Base-by-base conservation (phyloP, 148 eudicot species). In the Diospyros lotus region DNA sequence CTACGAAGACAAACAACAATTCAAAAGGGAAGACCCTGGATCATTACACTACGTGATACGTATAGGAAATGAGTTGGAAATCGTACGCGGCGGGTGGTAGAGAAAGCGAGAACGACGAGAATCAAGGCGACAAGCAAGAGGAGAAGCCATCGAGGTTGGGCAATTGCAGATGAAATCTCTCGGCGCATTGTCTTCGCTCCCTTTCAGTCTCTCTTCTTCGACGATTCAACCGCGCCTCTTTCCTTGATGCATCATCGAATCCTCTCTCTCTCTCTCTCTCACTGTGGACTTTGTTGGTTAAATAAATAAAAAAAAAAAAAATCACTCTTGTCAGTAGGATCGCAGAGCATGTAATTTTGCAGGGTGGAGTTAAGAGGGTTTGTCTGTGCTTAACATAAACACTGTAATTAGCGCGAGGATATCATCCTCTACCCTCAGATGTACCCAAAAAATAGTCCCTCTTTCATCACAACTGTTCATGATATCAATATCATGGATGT, bases 111-210 rank as follows among this genome's bases (percentile, higher is more conserved):
- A 64, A 88, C 68, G 67, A 88, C 50, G 75, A 92, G 75, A 60
- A 85, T 58, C 38, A 78, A 78, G 73, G 82, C 84, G 60, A 87
- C 71, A 13, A 85, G 46, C 18, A 85, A 53, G 55, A 85, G 28
- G 9, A 85, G 63, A 71, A 91, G 84, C 74, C 84, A 83, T 81
- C 82, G 82, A 2, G 88, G 91, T 58, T 84, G 90, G 45, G 77
- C 55, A 41, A 85, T 73, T 46, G 28, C 28, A 28, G 68, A 81
- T 38, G 83, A 87, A 84, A 91, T 87, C 87, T 85, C 89, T 76
- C 89, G 87, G 72, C 85, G 81, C 93, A 89, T 86, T 76, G 51
- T 78, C 11, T 17, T n/a, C 53, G n/a, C 73, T 10, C 15, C 46
- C 48, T 10, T 13, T 46, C 52, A 28, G 41, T 40, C 39, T 17